Evolutionary conservation across 805 yeast species (phyloP), one percentile per base, ranked within the genome.

Genomic region (Maudiozyma saulgeensis): DNA sequence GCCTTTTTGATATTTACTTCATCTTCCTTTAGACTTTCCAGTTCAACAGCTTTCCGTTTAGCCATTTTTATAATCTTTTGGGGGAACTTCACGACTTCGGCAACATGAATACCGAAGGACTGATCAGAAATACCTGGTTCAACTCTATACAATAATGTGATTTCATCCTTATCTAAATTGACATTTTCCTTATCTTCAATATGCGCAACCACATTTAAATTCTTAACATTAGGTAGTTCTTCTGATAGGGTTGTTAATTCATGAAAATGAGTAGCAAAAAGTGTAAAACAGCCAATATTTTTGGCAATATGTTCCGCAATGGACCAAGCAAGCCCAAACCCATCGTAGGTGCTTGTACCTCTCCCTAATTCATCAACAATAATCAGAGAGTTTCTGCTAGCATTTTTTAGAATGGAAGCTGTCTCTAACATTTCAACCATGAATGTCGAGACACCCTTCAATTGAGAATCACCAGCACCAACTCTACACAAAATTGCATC

Each of bases 391-490:
- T 89, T 87, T 28, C 72, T 68, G 0, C 95, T 82, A 1, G 97
- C 96, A 15, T 90, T 80, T 56, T 87, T 84, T 56, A 93, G 74
- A 56, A 93, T 93, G 0, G 95, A 84, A 0, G 97, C 87, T 38
- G 96, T 93, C 62, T 93, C 99, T 51, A 93, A 73, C 99, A 93
- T 93, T 64, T 93, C 99, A 18, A 96, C 89, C 96, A 88, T 88
- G 60, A 93, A 93, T 0, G 99, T 93, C 0, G 98, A 90, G 28
- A 93, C 87, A 25, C 99, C 99, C 67, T 91, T 90, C 61, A 93
- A 74, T 68, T 93, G 99, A 0, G 97, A 91, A 65, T 93, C 99
- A 12, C 97, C 95, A 2, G 99, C 98, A 11, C 99, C 99, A n/a
- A 93, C 96, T 62, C 99, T 80, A 13, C 98, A 95, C 51, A 93